Conservation (phyloP, 306 rosid species). For the Acacia acuminata region DNA sequence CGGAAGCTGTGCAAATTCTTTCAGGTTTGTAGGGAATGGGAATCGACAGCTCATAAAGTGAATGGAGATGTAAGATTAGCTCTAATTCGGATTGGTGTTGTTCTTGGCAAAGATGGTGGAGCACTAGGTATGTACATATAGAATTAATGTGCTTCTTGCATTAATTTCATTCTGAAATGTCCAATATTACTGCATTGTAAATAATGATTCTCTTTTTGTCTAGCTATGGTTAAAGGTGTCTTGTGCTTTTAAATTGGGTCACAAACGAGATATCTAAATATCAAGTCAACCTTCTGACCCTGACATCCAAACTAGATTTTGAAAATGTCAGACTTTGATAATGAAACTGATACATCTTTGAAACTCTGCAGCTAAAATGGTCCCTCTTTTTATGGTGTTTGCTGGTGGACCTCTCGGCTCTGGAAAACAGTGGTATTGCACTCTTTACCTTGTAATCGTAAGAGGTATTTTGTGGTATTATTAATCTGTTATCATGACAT, state of each 20-base stretch:
- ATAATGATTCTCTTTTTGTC: neutral
- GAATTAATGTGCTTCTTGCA: neutral
- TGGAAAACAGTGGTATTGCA: conserved; percentile 86
- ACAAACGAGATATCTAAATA: neutral
- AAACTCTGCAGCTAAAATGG: conserved; percentile 84
- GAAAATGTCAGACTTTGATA: neutral
- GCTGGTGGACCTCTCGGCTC: conserved; percentile 99
- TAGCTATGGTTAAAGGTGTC: neutral
- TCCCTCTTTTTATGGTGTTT: conserved; percentile 89
- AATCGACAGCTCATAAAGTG: conserved; percentile 69
- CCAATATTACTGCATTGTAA: neutral
- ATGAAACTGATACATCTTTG: conserved; percentile 34
- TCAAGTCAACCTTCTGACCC: neutral
- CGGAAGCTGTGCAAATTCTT: conserved; percentile 15
- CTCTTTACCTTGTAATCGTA: conserved; percentile 28
- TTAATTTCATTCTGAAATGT: neutral
- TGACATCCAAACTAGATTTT: neutral
- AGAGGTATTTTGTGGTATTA: conserved; percentile 24
- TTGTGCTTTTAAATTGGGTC: neutral
- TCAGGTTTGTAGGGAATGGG: conserved; percentile 99
- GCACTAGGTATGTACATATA: conserved; percentile 71
- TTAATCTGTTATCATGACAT: conserved; percentile 13
- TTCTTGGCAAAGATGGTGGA: conserved; percentile 98
- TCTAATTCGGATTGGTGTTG: conserved; percentile 90
- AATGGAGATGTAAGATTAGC: conserved; percentile 82